phyloP scores from a whole-genome alignment of 768 basidiomycete genomes.

The Termitomyces sp. region DNA sequence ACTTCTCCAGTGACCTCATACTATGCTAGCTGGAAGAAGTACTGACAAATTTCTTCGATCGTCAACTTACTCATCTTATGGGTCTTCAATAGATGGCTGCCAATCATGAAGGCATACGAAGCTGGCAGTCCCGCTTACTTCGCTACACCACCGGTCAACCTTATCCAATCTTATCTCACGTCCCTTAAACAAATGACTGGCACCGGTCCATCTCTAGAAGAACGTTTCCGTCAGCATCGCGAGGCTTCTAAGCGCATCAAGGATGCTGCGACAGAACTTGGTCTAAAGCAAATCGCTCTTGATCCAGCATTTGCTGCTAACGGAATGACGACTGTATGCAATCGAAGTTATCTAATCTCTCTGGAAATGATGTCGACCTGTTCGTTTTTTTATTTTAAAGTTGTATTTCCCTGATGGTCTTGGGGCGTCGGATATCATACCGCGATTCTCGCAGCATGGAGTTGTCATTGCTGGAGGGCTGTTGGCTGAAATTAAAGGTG shows the following conservation, averaged over 20 bases:
- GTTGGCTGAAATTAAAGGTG: slow-evolving; percentile 77
- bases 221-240: slow-evolving; percentile 74
- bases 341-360: neutral
- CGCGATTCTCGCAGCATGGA: slow-evolving; percentile 62
- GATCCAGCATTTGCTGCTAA: slow-evolving; percentile 68
- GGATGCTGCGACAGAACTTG: slow-evolving; percentile 55
- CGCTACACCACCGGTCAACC: slow-evolving; percentile 92
- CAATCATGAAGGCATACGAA: slow-evolving; percentile 94
- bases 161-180: slow-evolving; percentile 87
- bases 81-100: slow-evolving; percentile 62
- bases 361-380: slow-evolving; percentile 1
- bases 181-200: slow-evolving; percentile 71
- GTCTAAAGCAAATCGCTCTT: slow-evolving; percentile 68
- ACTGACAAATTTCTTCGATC: slow-evolving; percentile 1
- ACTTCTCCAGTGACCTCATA: slow-evolving; percentile 66
- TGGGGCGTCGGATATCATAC: slow-evolving; percentile 69
- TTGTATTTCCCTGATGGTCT: slow-evolving; percentile 83
- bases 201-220: slow-evolving; percentile 57
- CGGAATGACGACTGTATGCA: slow-evolving; percentile 85
- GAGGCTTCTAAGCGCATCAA: slow-evolving; percentile 67
- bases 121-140: slow-evolving; percentile 79
- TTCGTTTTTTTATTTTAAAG: slow-evolving; percentile 22
- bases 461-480: slow-evolving; percentile 87
- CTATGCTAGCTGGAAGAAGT: slow-evolving; percentile 91
- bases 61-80: neutral